Evolutionary conservation across 192 early-diverging fungal genomes (phyloP), one percentile per base, ranked within the genome.

Genomic region (Gryganskiella cystojenkinii): DNA sequence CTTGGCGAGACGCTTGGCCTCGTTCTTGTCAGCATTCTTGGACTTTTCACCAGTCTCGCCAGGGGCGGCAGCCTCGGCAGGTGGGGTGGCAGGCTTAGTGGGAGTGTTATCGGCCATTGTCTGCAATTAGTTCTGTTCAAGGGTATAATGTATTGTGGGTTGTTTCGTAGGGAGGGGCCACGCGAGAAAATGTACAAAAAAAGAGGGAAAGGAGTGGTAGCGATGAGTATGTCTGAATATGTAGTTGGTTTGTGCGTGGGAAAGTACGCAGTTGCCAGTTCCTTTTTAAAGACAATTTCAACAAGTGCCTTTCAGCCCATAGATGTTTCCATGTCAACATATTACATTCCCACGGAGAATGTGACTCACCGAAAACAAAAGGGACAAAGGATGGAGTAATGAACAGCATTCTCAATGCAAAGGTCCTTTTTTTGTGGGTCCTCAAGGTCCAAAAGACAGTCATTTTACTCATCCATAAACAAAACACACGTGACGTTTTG

Each of bases 1-100:
- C 83, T 99, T 99, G 47, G 91, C 97, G 56, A 88, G 83, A 78
- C 90, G 88, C 83, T 95, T 95, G 69, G 94, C 95, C 79, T 96
- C 94, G 65, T 95, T 95, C 84, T 96, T 95, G 43, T 90, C 92
- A 52, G 90, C 87, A 68, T 96, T 98, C 71, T 95, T 95, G 46
- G 90, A 84, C 81, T 88, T 89, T 37, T 78, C 67, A 17, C 58
- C 54, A 49, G 60, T 0, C 5, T 52, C 20, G 34, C 51, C 73
- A 11, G 67, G 24, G 61, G 61, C 67, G 47, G 66, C 34, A 30
- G 65, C 37, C 37, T 40, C 64, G 40, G 60, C 61, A 35, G 66
- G 60, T 47, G 66, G 55, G 4, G 74, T 44, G 11, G 34, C 31
- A 34, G 65, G 60, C 25, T 60, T 60, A 57, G 66, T 68, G 45